Evolutionary conservation across 768 basidiomycete species (phyloP), one percentile per base, ranked within the genome.

Genomic region (Russula griseocarnosa): DNA sequence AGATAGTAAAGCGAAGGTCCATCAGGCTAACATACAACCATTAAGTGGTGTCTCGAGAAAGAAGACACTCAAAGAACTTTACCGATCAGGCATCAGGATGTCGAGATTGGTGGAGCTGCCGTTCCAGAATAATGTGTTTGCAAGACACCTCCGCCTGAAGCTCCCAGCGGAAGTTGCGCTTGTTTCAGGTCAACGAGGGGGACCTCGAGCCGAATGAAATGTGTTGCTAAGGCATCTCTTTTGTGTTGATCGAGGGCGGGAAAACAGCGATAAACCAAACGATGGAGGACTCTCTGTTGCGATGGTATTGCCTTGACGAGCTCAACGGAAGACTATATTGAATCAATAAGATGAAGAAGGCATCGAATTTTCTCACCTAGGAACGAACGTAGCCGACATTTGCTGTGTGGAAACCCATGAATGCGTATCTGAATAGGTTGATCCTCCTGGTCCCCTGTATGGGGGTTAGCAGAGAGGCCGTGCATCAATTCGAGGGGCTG

Each of bases 1-100:
- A 75, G 26, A 78, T 69, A 32, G 78, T 75, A 58, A 88, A 74
- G 34, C 79, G 83, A 38, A 86, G 69, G 69, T 88, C 86, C 77
- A 85, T 69, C 26, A 34, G 38, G 16, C 68, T 67, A 56, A 44
- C 30, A 53, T 55, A 46, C 22, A 9, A 51, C n/a, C 34, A 18
- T 58, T 14, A 63, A 36, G 10, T 18, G 10, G 20, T 9, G n/a
- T 30, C 22, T 47, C 18, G 9, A 60, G 13, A 20, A 22, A 13
- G 18, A 20, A 22, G 18, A 50, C 36, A 34, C 2, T 24, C 16
- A 6, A 32, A 32, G 40, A 32, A 28, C 32, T 62, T 22, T 58
- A 68, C 67, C 67, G 61, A 49, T 68, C 61, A 42, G 66, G 66
- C 54, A 67, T 52, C 20, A 68, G 3, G 18, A 68, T 28, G 34